Evolutionary conservation across 2,329 filamentous ascomycete genomes (phyloP).

Genomic region (Alternaria triticimaculans): DNA sequence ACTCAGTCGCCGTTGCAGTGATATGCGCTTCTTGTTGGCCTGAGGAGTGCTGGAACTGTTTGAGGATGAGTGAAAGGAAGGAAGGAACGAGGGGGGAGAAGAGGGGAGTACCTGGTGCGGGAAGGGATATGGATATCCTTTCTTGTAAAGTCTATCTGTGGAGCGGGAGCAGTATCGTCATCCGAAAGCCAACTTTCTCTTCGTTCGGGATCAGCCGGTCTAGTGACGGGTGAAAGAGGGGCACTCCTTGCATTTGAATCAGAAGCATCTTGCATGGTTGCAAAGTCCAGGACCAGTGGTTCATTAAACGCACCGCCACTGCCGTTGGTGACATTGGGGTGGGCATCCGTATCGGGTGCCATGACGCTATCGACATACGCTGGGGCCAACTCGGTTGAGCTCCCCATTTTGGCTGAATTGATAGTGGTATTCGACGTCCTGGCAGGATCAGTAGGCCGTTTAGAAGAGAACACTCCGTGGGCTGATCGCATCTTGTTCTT

Average conservation of each 20-base stretch:
- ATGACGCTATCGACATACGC: constrained; percentile 40
- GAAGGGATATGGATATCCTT: constrained; percentile 47
- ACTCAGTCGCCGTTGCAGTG: constrained; percentile 25
- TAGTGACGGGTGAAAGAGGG: constrained; percentile 24
- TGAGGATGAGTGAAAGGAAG: constrained; percentile 17
- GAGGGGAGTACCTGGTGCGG: constrained; percentile 43
- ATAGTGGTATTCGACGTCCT: constrained; percentile 31
- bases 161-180: constrained; percentile 40
- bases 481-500: constrained; percentile 42
- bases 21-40: constrained; percentile 26
- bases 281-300: constrained; percentile 41
- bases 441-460: constrained; percentile 23
- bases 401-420: constrained; percentile 35
- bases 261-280: constrained; percentile 31
- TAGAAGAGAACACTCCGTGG: constrained; percentile 38
- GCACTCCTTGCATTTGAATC: constrained; percentile 27
- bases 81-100: neutral
- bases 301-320: constrained; percentile 33
- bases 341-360: constrained; percentile 23
- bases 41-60: constrained; percentile 30
- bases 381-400: constrained; percentile 27
- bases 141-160: constrained; percentile 42
- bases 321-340: constrained; percentile 13
- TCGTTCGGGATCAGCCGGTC: constrained; percentile 13
- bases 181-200: constrained; percentile 33